Evolutionary conservation across 345 rosid genomes (phyloP), one percentile per base, ranked within the genome.

Genomic region (Turritis glabra): DNA sequence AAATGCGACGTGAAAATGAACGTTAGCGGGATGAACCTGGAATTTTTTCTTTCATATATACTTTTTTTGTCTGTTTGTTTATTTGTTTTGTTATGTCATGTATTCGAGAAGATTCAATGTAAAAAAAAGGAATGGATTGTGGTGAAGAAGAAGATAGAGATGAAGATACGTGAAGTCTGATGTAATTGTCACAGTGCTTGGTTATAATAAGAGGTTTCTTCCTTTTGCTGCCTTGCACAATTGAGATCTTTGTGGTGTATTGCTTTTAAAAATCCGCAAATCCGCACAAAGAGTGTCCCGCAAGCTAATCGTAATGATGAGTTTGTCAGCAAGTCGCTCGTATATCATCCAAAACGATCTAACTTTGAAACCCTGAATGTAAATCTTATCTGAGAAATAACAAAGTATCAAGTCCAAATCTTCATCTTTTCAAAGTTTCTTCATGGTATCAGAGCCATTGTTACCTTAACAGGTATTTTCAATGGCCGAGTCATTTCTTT

Each of bases 131-230:
- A 44, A 60, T 11, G 35, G 12, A 59, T 51, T 60, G 25, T 68
- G 64, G 58, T 59, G 63, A 63, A 58, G 67, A 69, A 22, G 72
- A 38, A 48, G 14, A 59, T 69, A 44, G n/a, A 68, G 22, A 69
- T 76, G 64, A 76, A 52, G 29, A 59, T 75, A 50, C 54, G 71
- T 69, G 71, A 67, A 55, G 52, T 44, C 40, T 62, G 37, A n/a
- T 76, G 71, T 76, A 76, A 69, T 70, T 69, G 53, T 69, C 65
- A 76, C 52, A 69, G 35, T 69, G 43, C n/a, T 63, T 69, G 70
- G 50, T 62, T 76, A 44, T 63, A 76, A 76, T 76, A 76, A 76
- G 60, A 63, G 51, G 52, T 69, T 61, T n/a, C 54, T 41, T 60
- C 18, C 62, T 58, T 75, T 48, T 48, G 17, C 29, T 56, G 21